Percentiles rank a stretch among this genome's conserved stretches.
Conservation (phyloP, 1,139 yeast genomes). For the Hemisphaericaspora xylofermentans region DNA sequence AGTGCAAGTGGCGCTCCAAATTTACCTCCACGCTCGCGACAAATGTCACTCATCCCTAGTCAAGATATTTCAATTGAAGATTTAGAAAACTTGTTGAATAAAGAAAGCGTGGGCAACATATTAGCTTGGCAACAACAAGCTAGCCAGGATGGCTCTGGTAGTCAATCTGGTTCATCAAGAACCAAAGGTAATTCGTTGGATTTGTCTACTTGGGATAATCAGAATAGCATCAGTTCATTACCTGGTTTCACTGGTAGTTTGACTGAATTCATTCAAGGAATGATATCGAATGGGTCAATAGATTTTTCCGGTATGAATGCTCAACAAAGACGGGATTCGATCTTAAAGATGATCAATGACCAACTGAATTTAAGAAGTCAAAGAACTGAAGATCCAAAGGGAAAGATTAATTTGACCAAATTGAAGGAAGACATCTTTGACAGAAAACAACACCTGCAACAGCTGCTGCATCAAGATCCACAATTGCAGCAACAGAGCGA, state of each 20-base stretch:
- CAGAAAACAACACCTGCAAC: conserved; percentile 14
- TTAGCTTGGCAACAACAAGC: conserved; percentile 27
- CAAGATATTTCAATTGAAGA: conserved; percentile 36
- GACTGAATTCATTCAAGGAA: conserved; percentile 37
- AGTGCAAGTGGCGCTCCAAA: conserved; percentile 6
- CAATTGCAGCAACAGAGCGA: conserved; percentile 6
- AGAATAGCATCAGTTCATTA: conserved; percentile 22
- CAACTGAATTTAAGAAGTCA: conserved; percentile 23
- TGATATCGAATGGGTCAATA: conserved; percentile 38
- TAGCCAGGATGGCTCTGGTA: conserved; percentile 6
- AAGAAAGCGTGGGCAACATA: conserved; percentile 41
- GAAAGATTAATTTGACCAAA: conserved; percentile 16
- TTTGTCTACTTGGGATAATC: conserved; percentile 20
- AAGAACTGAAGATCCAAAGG: conserved; percentile 14
- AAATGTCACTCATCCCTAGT: conserved; percentile 14
- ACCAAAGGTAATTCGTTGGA: conserved; percentile 32
- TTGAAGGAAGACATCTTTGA: conserved; percentile 47
- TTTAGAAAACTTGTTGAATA: conserved; percentile 42
- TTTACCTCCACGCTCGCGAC: conserved; percentile 16
- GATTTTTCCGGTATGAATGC: conserved; percentile 43
- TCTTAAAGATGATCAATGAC: conserved; percentile 38
- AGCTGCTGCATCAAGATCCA: conserved; percentile 9
- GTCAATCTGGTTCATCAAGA: conserved; percentile 8
- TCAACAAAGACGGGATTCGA: conserved; percentile 45
- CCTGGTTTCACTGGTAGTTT: conserved; percentile 37